Evolutionary conservation across 2,329 filamentous ascomycete species (phyloP).

Genomic region (Gliomastix tumulicola): DNA sequence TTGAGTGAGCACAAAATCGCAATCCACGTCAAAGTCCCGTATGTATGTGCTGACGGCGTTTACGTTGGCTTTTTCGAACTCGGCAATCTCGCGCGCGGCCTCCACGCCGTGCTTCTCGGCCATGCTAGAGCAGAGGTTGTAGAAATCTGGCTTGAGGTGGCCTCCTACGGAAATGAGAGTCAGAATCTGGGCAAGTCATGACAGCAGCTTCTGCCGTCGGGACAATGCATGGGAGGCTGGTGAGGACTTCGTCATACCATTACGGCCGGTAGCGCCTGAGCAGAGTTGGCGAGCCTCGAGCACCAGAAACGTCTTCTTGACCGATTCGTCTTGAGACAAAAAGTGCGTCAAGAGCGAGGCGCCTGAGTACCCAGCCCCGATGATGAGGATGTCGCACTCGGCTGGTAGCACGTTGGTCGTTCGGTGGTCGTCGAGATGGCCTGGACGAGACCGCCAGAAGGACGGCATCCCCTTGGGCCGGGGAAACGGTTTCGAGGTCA

Average conservation of each 20-base stretch:
- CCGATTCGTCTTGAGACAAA: conserved; percentile 1
- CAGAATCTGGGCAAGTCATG: background rate
- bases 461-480: conserved; percentile 3
- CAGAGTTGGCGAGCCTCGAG: conserved; percentile 26
- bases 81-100: conserved; percentile 11
- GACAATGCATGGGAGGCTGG: no score
- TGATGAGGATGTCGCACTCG: conserved; percentile 5
- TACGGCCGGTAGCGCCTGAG: conserved; percentile 28
- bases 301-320: conserved; percentile 12
- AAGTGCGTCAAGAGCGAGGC: conserved; percentile 8
- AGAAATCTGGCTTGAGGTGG: conserved; percentile 13
- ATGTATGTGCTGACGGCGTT: conserved; percentile 15
- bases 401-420: conserved; percentile 7
- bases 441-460: conserved; percentile 10
- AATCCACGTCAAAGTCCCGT: conserved; percentile 22
- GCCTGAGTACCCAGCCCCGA: conserved; percentile 10
- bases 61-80: conserved; percentile 12
- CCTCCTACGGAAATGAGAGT: conserved; percentile 6
- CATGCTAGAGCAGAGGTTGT: conserved; percentile 9
- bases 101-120: conserved; percentile 9
- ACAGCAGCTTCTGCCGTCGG: conserved; percentile 2
- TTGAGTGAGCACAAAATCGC: conserved; percentile 34
- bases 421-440: conserved; percentile 10
- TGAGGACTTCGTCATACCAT: conserved; percentile 13
- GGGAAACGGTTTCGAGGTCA: conserved; percentile 1